Conservation (phyloP, 192 early-diverging fungal genomes). For the Mortierella claussenii region DNA sequence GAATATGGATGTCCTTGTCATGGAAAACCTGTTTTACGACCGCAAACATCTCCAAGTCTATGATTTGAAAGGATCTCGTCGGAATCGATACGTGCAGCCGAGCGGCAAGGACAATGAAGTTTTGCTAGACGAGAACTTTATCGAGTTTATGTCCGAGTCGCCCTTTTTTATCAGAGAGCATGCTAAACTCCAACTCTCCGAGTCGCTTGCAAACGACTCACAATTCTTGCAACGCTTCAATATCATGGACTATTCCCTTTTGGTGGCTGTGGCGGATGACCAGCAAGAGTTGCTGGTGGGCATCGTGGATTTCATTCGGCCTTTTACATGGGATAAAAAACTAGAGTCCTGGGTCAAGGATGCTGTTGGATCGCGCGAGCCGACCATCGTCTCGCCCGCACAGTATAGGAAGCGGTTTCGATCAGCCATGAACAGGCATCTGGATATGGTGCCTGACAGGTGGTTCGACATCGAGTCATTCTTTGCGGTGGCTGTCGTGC, state of each 20-base stretch:
- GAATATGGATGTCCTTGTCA: conserved; percentile 92
- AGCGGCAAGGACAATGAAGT: conserved; percentile 89
- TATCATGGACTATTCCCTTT: conserved; percentile 98
- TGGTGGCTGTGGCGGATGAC: conserved; percentile 93
- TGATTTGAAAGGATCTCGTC: conserved; percentile 94
- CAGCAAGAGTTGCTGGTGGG: conserved; percentile 93
- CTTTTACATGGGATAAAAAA: conserved; percentile 99
- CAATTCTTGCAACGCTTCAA: conserved; percentile 92
- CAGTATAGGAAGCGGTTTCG: conserved; percentile 95
- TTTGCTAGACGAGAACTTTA: conserved; percentile 92
- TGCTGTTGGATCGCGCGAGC: conserved; percentile 88
- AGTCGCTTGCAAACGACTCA: conserved; percentile 94
- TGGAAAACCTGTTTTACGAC: conserved; percentile 97
- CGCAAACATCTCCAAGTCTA: conserved; percentile 77
- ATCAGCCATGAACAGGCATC: conserved; percentile 89
- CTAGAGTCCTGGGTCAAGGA: conserved; percentile 99
- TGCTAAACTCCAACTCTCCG: conserved; percentile 84
- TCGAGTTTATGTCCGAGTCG: conserved; percentile 87
- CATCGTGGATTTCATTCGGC: conserved; percentile 98
- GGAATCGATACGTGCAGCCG: conserved; percentile 93
- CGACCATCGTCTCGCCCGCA: conserved; percentile 95
- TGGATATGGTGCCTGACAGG: conserved; percentile 51
- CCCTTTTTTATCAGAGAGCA: conserved; percentile 94
- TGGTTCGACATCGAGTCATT: conserved; percentile 41
- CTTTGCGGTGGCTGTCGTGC: conserved; percentile 10